Evolutionary conservation across 192 early-diverging fungal genomes (phyloP).

Genomic region (Rhizophagus clarus): DNA sequence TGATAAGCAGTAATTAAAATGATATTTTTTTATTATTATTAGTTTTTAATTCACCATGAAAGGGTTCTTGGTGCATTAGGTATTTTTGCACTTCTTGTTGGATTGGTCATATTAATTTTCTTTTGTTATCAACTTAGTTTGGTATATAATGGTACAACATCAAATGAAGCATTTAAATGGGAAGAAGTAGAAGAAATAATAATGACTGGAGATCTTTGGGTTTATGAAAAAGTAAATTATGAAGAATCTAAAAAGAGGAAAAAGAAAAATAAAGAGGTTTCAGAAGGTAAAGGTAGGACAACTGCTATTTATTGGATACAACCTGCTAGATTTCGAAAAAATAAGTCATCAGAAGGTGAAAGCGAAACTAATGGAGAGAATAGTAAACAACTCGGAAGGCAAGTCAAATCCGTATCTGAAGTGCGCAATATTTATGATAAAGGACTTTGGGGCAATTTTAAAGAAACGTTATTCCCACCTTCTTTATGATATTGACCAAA

Average conservation of each 20-base stretch:
- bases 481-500: background rate
- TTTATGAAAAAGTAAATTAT: background rate
- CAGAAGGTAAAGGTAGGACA: background rate
- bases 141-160: conserved; percentile 47
- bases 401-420: conserved; percentile 36
- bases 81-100: conserved; percentile 47
- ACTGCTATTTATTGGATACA: conserved; percentile 5
- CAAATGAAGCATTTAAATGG: conserved; percentile 62
- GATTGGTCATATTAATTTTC: conserved; percentile 53
- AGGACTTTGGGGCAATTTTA: conserved; percentile 38
- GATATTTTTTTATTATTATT: background rate
- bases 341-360: background rate
- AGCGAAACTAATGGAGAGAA: background rate
- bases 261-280: background rate
- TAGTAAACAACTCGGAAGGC: conserved; percentile 9
- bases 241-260: background rate
- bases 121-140: conserved; percentile 53
- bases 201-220: conserved; percentile 43
- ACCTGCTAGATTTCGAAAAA: background rate
- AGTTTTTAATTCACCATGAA: conserved; percentile 56
- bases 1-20: background rate
- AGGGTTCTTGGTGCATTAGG: conserved; percentile 52
- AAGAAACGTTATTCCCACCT: conserved; percentile 37
- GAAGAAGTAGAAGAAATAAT: conserved; percentile 54
- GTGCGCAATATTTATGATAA: conserved; percentile 43